Evolutionary conservation across 345 rosid species (phyloP).

Genomic region (Anastatica hierochuntica): DNA sequence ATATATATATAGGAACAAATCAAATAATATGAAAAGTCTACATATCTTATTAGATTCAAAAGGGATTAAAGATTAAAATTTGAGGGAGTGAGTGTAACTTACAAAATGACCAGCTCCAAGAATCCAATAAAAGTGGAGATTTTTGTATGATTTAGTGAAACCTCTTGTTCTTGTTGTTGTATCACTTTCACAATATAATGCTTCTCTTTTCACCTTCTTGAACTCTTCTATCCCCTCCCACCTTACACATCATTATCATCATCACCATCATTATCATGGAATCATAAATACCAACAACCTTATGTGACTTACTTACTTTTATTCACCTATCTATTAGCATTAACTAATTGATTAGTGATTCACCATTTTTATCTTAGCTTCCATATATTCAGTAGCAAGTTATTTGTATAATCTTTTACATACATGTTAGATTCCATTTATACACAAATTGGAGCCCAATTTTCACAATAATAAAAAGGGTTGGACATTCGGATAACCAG

Average conservation of each 20-base stretch:
- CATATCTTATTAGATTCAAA: too few species aligned
- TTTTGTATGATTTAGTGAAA: constrained; percentile 61
- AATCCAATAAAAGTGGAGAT: constrained; percentile 80
- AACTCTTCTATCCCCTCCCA: constrained; percentile 63
- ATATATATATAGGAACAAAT: too few species aligned
- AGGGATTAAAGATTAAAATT: background rate
- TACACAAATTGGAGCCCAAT: too few species aligned
- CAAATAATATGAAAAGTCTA: too few species aligned
- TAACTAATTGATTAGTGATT: background rate
- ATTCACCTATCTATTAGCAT: too few species aligned
- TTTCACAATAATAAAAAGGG: too few species aligned
- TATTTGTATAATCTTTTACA: background rate
- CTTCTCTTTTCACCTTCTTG: constrained; percentile 32
- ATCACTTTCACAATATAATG: constrained; percentile 46
- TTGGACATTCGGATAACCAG: too few species aligned
- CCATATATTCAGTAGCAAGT: background rate
- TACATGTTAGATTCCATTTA: too few species aligned
- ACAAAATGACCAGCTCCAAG: constrained; percentile 98
- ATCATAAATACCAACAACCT: constrained; percentile 12
- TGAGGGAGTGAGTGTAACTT: constrained; percentile 30
- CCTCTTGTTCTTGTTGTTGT: constrained; percentile 38
- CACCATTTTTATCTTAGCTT: background rate
- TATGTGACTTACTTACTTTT: background rate
- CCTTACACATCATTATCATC: constrained; percentile 29
- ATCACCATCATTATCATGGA: background rate